Evolutionary conservation across 257 asterid genomes (phyloP).

Genomic region (Plantago elongata): DNA sequence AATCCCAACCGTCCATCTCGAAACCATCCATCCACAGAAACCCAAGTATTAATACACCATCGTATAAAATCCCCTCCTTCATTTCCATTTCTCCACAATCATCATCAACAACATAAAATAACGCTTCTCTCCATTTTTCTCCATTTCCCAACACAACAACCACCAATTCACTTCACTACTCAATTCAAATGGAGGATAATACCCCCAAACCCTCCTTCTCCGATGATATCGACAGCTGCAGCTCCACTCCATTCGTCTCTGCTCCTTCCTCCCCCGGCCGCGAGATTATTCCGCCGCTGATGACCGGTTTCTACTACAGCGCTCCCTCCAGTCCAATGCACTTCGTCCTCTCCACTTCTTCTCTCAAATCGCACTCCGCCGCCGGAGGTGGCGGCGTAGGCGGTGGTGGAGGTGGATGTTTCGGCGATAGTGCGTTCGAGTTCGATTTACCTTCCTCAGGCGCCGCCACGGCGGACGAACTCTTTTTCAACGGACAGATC

Average conservation of each 20-base stretch:
- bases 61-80: neutral
- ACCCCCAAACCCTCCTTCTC: no score
- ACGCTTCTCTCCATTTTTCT: neutral
- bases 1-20: neutral
- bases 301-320: conserved; percentile 65
- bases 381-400: conserved; percentile 23
- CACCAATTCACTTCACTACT: neutral
- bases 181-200: conserved; percentile 33
- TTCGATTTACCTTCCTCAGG: conserved; percentile 21
- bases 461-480: conserved; percentile 81
- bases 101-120: neutral
- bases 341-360: conserved; percentile 38
- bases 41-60: neutral
- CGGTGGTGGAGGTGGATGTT: no score
- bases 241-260: conserved; percentile 90
- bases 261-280: conserved; percentile 94
- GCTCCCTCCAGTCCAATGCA: conserved; percentile 95
- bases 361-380: conserved; percentile 19
- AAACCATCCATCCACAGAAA: neutral
- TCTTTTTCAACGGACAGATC: conserved; percentile 86
- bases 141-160: conserved; percentile 13
- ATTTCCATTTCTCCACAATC: neutral
- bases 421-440: conserved; percentile 9
- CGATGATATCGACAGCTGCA: conserved; percentile 53
- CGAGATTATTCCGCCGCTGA: conserved; percentile 18